These are phyloP conservation scores for Phytophthora crassamura DNA, from an alignment of 352 stramenopile species.

Conservation along the genomic window DNA sequence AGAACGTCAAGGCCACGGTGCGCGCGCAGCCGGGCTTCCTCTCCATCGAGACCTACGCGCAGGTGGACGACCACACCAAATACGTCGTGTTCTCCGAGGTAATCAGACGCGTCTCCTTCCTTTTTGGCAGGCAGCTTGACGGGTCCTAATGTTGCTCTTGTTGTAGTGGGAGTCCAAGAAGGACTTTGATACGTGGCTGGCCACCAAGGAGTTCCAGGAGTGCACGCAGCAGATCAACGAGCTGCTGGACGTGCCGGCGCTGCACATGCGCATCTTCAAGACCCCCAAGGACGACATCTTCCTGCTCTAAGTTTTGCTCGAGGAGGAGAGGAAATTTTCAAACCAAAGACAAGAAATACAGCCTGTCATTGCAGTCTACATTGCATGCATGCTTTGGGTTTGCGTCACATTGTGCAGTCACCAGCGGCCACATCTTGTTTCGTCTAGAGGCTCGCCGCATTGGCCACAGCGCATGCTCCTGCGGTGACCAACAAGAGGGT, in stretches of 20 bases:
- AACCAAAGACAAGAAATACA: slow-evolving; percentile 7
- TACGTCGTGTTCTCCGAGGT: slow-evolving; percentile 92
- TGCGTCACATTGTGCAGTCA: slow-evolving; percentile 20
- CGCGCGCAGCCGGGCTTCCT: slow-evolving; percentile 76
- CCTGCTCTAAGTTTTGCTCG: slow-evolving; percentile 53
- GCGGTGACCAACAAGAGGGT: slow-evolving; percentile 29
- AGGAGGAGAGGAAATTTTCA: neutral
- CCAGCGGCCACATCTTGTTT: slow-evolving; percentile 9
- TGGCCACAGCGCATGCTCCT: slow-evolving; percentile 19
- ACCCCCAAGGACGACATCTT: slow-evolving; percentile 85
- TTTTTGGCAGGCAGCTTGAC: neutral
- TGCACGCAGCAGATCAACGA: slow-evolving; percentile 87
- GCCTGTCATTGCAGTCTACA: slow-evolving; percentile 22
- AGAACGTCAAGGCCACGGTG: slow-evolving; percentile 86
- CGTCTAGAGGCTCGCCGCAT: slow-evolving; percentile 9
- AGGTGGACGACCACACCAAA: slow-evolving; percentile 84
- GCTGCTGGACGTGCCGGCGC: slow-evolving; percentile 80
- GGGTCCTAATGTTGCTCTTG: neutral
- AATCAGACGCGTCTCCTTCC: neutral
- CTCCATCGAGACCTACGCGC: slow-evolving; percentile 79
- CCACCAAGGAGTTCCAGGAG: slow-evolving; percentile 80
- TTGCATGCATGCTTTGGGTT: slow-evolving; percentile 23
- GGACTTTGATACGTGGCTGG: slow-evolving; percentile 82
- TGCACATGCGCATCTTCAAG: slow-evolving; percentile 85
- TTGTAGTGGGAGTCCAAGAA: slow-evolving; percentile 79